Evolutionary conservation across 768 basidiomycete species (phyloP).

Genomic region (Agaricus sinodeliciosus): DNA sequence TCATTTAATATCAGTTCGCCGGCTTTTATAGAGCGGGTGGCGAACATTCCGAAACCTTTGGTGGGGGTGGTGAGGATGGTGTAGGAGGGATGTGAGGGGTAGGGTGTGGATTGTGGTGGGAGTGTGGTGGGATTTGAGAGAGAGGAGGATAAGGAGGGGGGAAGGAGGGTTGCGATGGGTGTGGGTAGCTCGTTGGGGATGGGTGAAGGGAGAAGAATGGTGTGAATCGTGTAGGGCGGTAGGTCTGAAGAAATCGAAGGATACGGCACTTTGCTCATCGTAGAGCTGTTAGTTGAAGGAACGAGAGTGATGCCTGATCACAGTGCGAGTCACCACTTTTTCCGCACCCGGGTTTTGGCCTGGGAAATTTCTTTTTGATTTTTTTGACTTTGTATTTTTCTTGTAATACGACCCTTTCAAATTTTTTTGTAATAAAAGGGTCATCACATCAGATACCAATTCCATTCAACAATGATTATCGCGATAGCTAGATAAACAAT

Average conservation of each 20-base stretch:
- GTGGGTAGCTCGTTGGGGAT: not conserved
- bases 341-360: no score
- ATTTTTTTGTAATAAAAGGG: no score
- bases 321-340: no score
- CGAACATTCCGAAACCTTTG: slow-evolving; percentile 33
- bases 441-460: no score
- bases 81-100: slow-evolving; percentile 13
- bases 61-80: slow-evolving; percentile 20
- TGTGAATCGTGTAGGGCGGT: slow-evolving; percentile 3
- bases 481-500: no score
- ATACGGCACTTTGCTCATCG: not conserved
- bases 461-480: no score
- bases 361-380: no score
- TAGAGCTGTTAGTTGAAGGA: no score
- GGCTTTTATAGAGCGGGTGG: slow-evolving; percentile 22
- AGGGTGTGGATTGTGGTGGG: slow-evolving; percentile 3
- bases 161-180: slow-evolving; percentile 8
- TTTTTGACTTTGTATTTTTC: no score
- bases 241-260: not conserved
- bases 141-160: not conserved
- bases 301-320: no score
- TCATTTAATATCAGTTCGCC: slow-evolving; percentile 30
- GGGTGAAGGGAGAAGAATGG: slow-evolving; percentile 5
- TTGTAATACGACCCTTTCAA: no score
- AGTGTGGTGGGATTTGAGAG: not conserved